phyloP scores from a whole-genome alignment of 192 early-diverging fungal species.

The Backusella tuberculispora region DNA sequence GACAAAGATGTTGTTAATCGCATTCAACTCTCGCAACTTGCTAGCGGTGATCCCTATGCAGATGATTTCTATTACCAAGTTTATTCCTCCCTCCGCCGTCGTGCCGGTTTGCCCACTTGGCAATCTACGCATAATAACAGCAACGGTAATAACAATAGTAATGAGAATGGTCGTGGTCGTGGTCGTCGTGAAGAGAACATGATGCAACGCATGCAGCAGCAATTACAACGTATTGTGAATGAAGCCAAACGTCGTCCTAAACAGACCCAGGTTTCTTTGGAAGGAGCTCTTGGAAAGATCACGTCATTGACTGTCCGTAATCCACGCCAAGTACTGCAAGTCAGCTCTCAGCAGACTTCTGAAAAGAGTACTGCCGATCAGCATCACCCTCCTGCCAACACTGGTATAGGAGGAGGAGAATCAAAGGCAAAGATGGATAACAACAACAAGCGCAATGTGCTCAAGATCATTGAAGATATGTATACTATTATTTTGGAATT shows the following conservation, averaged over 20 bases:
- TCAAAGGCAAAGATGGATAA: constrained; percentile 34
- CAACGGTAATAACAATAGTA: constrained; percentile 40
- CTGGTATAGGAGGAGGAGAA: not conserved
- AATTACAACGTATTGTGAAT: constrained; percentile 96
- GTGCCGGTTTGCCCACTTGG: constrained; percentile 44
- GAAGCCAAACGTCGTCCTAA: constrained; percentile 88
- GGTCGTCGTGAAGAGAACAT: constrained; percentile 56
- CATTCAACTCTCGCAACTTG: constrained; percentile 94
- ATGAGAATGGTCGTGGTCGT: constrained; percentile 41
- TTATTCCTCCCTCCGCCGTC: constrained; percentile 73
- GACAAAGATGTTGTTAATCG: constrained; percentile 95
- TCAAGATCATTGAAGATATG: constrained; percentile 77
- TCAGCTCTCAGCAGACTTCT: constrained; percentile 42
- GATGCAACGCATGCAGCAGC: constrained; percentile 85
- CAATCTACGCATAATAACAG: constrained; percentile 30
- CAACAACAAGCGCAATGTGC: constrained; percentile 55
- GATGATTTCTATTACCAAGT: constrained; percentile 99
- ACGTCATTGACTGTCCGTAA: constrained; percentile 86
- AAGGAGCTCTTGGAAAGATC: constrained; percentile 96
- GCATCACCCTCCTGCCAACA: not conserved
- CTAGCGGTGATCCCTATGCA: constrained; percentile 87
- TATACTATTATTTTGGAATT: constrained; percentile 79
- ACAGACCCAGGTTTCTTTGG: constrained; percentile 83
- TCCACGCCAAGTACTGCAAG: constrained; percentile 85
- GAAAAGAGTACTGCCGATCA: not conserved